Base-by-base conservation (phyloP, 179 eudicot species). In the Silene coronaria region DNA sequence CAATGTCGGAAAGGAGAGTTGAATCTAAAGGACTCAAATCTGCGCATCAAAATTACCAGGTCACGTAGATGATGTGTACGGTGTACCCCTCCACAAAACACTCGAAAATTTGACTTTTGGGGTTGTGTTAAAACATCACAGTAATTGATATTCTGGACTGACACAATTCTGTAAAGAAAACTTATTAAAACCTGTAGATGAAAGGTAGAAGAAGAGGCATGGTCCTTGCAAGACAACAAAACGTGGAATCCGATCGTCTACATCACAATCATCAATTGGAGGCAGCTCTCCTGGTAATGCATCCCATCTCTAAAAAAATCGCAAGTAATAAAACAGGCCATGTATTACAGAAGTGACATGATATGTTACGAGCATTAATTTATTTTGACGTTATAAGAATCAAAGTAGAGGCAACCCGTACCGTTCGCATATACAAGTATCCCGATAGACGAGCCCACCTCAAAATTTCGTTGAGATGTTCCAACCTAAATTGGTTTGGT, bases 201-300 rank as follows among this genome's bases (percentile, higher is more conserved):
- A 75, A 77, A 84, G 80, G 77, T 89, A 95, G 83, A 90, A 85
- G 82, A 87, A 95, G 69, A 95, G 86, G 62, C 97, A 90, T 6
- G 87, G 77, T 77, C 99, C 99, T 68, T 92, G 96, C 66, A 92
- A 89, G 30, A 95, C 99, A 65, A 87, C 77, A 81, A 92, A 95
- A 79, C 97, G 93, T 75, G 97, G 99, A 75, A 95, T 87, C 97
- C 97, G 91, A 76, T 95, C 99, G 82, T 95, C 97, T 61, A 95
- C 92, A 28, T 95, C 99, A 64, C 82, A 74, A 73, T 95, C 99
- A 83, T 95, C 99, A 71, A 93, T 76, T 5, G 91, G 91, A 82
- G 90, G 96, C 59, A 93, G 86, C 80, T 95, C 99, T 55, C 97
- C 99, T 7, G 99, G 99, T 80, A 95, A 82, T 75, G 99, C 91